Evolutionary conservation across 2,329 filamentous ascomycete genomes (phyloP).

Genomic region (Paracoccidioides brasiliensis): DNA sequence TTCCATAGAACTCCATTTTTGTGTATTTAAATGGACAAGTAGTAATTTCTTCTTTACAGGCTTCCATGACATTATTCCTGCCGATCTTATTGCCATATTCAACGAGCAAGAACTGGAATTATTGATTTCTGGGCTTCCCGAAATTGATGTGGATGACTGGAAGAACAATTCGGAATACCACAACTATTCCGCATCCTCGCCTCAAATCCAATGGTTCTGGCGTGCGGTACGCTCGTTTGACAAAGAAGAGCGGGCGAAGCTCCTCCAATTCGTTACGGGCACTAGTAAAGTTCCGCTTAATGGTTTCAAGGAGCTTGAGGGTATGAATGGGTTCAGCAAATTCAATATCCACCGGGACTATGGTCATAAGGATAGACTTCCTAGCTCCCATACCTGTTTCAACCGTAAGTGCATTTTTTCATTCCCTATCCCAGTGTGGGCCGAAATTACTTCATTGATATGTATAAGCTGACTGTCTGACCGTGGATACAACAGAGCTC

Average conservation of each 20-base stretch:
- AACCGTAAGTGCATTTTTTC: slow-evolving; percentile 61
- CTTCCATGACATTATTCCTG: slow-evolving; percentile 96
- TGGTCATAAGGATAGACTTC: slow-evolving; percentile 87
- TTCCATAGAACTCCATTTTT: not conserved
- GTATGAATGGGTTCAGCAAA: slow-evolving; percentile 94
- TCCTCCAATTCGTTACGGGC: slow-evolving; percentile 95
- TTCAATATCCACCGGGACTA: slow-evolving; percentile 99
- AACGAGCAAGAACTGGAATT: slow-evolving; percentile 96
- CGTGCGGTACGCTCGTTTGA: slow-evolving; percentile 92
- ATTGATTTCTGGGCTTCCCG: slow-evolving; percentile 88
- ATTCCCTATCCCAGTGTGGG: not conserved
- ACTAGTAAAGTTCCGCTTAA: slow-evolving; percentile 97
- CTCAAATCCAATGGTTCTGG: slow-evolving; percentile 99
- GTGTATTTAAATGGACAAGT: slow-evolving; percentile 13
- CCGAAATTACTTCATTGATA: not conserved
- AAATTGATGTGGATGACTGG: slow-evolving; percentile 98
- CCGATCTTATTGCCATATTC: slow-evolving; percentile 90
- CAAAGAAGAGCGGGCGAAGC: slow-evolving; percentile 94
- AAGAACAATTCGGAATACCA: slow-evolving; percentile 98
- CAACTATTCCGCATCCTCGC: slow-evolving; percentile 87
- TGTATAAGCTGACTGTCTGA: not conserved
- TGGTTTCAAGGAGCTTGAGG: slow-evolving; percentile 96
- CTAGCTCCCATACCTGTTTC: slow-evolving; percentile 96
- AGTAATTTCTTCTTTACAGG: slow-evolving; percentile 36
- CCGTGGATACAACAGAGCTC: slow-evolving; percentile 51